Evolutionary conservation across 441 rosid genomes (phyloP).

Genomic region (Sinapis alba): DNA sequence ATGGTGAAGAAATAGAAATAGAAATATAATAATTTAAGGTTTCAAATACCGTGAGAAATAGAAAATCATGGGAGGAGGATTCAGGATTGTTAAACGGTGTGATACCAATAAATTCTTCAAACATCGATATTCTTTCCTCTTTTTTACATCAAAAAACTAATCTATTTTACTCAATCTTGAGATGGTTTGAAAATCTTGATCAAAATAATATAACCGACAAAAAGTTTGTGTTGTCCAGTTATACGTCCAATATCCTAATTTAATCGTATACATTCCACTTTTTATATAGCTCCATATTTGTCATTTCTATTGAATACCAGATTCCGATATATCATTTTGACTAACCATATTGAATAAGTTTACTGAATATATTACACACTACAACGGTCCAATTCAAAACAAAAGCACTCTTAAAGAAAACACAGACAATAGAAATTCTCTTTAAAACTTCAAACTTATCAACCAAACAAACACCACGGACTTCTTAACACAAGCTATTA

Average conservation of each 20-base stretch:
- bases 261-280: too few species aligned
- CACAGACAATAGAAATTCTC: conserved; percentile 17
- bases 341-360: conserved; percentile 2
- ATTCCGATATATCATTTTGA: too few species aligned
- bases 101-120: background rate
- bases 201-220: too few species aligned
- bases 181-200: too few species aligned
- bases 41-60: background rate
- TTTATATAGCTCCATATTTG: too few species aligned
- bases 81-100: background rate
- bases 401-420: conserved; percentile 19
- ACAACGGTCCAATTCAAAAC: conserved; percentile 12
- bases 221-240: too few species aligned
- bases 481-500: background rate
- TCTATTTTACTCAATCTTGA: too few species aligned
- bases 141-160: too few species aligned
- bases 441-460: conserved; percentile 14
- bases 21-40: too few species aligned
- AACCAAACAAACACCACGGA: conserved; percentile 21
- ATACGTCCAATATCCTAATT: too few species aligned
- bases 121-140: background rate
- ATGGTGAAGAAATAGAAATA: too few species aligned
- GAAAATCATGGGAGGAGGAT: background rate
- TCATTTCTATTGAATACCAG: too few species aligned
- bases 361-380: conserved; percentile 24